A percentile compares a stretch with the other conserved stretches of the same genome.
Conservation (phyloP, 2,329 filamentous ascomycete species). For the Claviceps sp. region DNA sequence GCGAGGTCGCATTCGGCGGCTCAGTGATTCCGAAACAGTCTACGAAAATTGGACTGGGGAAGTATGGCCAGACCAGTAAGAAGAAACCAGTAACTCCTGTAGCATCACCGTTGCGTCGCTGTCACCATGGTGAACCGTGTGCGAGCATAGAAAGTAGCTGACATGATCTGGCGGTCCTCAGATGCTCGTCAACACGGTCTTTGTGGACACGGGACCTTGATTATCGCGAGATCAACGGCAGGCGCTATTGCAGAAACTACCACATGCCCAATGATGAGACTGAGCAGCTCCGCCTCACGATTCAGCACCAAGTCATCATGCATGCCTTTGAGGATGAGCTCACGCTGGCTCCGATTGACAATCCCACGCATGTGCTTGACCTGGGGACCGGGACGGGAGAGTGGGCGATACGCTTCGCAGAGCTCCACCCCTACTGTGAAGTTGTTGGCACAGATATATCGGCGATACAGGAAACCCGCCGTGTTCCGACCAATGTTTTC, state of each 20-base stretch:
- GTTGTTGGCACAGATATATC: constrained; percentile 47
- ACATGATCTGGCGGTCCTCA: constrained; percentile 7
- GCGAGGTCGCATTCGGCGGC: no score
- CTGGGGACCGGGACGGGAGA: constrained; percentile 46
- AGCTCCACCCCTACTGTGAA: constrained; percentile 38
- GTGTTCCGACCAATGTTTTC: constrained; percentile 43
- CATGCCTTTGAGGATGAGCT: constrained; percentile 33
- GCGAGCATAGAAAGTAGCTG: background rate
- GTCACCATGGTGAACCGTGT: no score
- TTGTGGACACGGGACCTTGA: constrained; percentile 38
- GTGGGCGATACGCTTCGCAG: constrained; percentile 39
- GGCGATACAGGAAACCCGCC: constrained; percentile 40
- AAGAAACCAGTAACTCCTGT: no score
- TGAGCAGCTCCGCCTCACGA: constrained; percentile 48
- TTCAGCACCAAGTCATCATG: constrained; percentile 51
- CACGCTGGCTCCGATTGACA: constrained; percentile 28
- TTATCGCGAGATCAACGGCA: constrained; percentile 45
- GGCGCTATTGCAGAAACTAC: constrained; percentile 49
- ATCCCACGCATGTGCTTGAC: constrained; percentile 35
- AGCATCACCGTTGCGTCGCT: no score
- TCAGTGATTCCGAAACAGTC: no score
- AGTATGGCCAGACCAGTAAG: no score
- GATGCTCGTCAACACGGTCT: constrained; percentile 33
- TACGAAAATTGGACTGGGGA: no score
- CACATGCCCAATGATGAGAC: constrained; percentile 54